Percentiles rank a stretch among this genome's conserved stretches.
phyloP scores from a whole-genome alignment of 1,284 basidiomycete genomes.

The Fomitopsis pinicola region DNA sequence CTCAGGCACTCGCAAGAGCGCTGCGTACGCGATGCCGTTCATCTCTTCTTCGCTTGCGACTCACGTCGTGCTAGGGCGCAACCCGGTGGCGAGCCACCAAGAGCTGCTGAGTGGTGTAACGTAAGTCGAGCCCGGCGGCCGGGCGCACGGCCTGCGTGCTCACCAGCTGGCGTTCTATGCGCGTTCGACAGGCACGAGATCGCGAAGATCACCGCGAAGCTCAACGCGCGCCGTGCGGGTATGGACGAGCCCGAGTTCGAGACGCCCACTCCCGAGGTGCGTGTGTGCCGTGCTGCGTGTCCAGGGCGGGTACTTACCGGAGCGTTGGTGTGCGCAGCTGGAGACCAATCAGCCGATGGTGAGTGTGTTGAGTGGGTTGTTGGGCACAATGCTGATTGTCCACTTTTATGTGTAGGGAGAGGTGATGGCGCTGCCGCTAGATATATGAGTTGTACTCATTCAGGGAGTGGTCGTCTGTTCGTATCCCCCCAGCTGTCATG shows the following conservation, averaged over 20 bases:
- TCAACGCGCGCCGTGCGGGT: background rate
- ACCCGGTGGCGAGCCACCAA: conserved; percentile 15
- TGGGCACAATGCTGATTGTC: background rate
- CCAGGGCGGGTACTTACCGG: too few relatives aligned
- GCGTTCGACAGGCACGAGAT: conserved; percentile 3
- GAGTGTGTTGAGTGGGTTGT: background rate
- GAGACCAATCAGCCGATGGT: conserved; percentile 2
- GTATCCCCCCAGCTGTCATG: too few relatives aligned
- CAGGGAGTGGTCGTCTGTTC: too few relatives aligned
- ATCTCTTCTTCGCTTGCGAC: background rate
- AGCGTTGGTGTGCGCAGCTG: background rate
- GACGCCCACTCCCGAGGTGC: conserved; percentile 6
- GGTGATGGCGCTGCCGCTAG: background rate
- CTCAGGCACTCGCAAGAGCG: conserved; percentile 14
- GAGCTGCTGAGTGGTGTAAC: conserved; percentile 15
- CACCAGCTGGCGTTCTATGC: background rate
- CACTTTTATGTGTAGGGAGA: background rate
- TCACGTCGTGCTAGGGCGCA: conserved; percentile 4
- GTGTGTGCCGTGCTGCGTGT: background rate
- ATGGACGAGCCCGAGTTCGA: background rate
- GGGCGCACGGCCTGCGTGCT: background rate
- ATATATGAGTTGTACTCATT: background rate
- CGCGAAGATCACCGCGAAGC: conserved; percentile 6
- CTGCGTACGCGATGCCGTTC: conserved; percentile 12
- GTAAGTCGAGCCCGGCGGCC: conserved; percentile 3